phyloP scores from a whole-genome alignment of 2,329 filamentous ascomycete genomes.

The Fusarium stilboides region DNA sequence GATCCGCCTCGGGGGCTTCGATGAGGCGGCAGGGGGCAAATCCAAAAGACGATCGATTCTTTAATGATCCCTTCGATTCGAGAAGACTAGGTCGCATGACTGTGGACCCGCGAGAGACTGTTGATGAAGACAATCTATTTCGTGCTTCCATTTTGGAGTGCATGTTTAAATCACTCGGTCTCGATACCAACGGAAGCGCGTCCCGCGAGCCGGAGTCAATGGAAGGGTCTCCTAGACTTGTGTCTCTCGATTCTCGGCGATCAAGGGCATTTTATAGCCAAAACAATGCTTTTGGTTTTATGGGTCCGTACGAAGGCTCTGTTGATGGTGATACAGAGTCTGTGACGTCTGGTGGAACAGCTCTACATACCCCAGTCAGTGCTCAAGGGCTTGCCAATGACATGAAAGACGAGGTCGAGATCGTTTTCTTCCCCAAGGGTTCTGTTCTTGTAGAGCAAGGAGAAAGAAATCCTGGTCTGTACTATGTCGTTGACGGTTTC shows the following conservation, averaged over 20 bases:
- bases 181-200: conserved; percentile 77
- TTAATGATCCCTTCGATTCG: conserved; percentile 72
- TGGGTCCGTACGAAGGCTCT: conserved; percentile 83
- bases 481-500: conserved; percentile 98
- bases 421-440: conserved; percentile 96
- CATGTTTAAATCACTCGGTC: conserved; percentile 93
- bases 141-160: conserved; percentile 92
- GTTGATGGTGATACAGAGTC: conserved; percentile 90
- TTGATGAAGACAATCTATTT: conserved; percentile 92
- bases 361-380: conserved; percentile 73
- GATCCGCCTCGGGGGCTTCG: conserved; percentile 34
- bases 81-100: conserved; percentile 65
- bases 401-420: conserved; percentile 92
- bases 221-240: conserved; percentile 86
- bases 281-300: conserved; percentile 90
- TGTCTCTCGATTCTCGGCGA: conserved; percentile 85
- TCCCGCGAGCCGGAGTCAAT: conserved; percentile 80
- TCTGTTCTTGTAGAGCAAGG: conserved; percentile 96
- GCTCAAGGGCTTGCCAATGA: conserved; percentile 80
- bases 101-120: conserved; percentile 81
- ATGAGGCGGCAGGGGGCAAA: conserved; percentile 58
- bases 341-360: conserved; percentile 78
- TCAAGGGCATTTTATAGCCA: conserved; percentile 80
- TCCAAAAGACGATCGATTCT: conserved; percentile 65
- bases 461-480: conserved; percentile 94